Evolutionary conservation across 331 rosid species (phyloP), one percentile per base, ranked within the genome.

Genomic region (Erythrophleum ivorense): DNA sequence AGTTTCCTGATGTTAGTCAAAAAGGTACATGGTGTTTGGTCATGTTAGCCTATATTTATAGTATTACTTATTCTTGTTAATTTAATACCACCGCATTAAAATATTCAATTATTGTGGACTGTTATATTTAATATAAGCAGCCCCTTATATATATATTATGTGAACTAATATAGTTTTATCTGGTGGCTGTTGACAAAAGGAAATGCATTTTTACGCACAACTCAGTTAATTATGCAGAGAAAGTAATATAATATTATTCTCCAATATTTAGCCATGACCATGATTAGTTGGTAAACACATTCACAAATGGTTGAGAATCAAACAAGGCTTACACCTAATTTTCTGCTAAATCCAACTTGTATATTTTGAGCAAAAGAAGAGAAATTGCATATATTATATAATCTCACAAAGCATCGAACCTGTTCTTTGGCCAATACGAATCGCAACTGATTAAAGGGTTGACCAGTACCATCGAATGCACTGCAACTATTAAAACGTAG

Each of bases 11-110:
- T 38, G 52, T 58, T 68, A 68, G 87, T 80, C 84, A 84, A 84
- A 84, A 84, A 80, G 81, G 78, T 79, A 21, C 29, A 13, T 13
- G 84, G 54, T 59, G 86, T 84, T 83, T 84, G 78, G 81, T 75
- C 78, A 84, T 49, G 78, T 80, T 80, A 84, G 70, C 77, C 78
- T 58, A 21, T 33, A 18, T 79, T 66, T 36, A 57, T n/a, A 21
- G n/a, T 52, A 71, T 41, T 70, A 41, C 38, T 73, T 64, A 55
- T 67, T 36, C 36, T 66, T 21, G 59, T 66, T 78, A 57, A 8
- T 59, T 46, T 73, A 73, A 74, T 58, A n/a, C 33, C 52, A 24
- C 59, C 12, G 13, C 1, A 0, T 29, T 84, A 65, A 82, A 76
- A 34, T 46, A 69, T 16, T 82, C 59, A 21, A 73, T 52, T 43